Base-by-base conservation (phyloP, 306 rosid species). In the Cucurbita ficifolia region DNA sequence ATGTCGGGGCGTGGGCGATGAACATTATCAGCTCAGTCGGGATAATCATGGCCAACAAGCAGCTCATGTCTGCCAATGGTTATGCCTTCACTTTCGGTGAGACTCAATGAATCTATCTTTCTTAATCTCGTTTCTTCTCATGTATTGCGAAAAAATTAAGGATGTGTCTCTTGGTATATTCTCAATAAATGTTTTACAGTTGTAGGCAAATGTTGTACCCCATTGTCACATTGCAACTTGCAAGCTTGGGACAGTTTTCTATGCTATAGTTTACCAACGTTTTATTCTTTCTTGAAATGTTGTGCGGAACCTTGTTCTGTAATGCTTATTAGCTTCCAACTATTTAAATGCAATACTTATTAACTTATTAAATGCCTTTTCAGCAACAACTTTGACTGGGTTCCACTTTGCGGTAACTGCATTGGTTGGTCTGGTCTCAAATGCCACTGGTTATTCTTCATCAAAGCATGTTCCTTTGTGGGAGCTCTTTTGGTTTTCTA, bases 401-500 rank as follows among this genome's bases (percentile, higher is more conserved):
- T 92, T 92, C 76, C 97, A 92, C 83, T 92, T 92, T 63, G 92
- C 94, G 56, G 96, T 88, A 6, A 92, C 97, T 62, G 97, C 97
- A 61, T 29, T 92, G 19, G 96, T 92, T 65, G 97, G 97, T 57
- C 60, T 88, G 57, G 89, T 92, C 58, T 92, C 97, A 39, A 88
- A 89, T 80, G 97, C 97, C 50, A 78, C 94, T 1, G 97, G 97
- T 43, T 81, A 78, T 77, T 86, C 90, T 24, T 84, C 88, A 35
- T 87, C 97, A 13, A 92, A 92, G 90, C 91, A 92, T 60, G 87
- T 92, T 38, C 98, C 98, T 24, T 5, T 92, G 77, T 92, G 95
- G 98, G 98, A 92, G 85, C 95, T 92, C 80, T 63, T 92, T 45
- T 92, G 96, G 98, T 92, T 92, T 88, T 92, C 98, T 57, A 62